Conservation (phyloP, 345 rosid genomes). For the Orychophragmus violaceus region DNA sequence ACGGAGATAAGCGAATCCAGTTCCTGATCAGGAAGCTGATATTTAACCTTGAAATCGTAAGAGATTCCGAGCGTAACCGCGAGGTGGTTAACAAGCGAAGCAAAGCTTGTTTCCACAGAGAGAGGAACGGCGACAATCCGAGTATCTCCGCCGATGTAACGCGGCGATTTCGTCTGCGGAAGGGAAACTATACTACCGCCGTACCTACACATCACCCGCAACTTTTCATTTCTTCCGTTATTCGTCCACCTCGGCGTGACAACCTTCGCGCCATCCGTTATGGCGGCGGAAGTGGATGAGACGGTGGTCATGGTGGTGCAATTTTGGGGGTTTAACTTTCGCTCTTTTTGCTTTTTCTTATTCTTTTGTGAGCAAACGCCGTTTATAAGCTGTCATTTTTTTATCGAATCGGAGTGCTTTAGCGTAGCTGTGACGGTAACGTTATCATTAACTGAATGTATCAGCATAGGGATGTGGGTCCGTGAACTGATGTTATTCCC, state of each 20-base stretch:
- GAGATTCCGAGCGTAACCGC: slow-evolving; percentile 31
- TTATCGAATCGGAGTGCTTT: neutral
- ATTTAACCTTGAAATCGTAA: slow-evolving; percentile 41
- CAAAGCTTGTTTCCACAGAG: slow-evolving; percentile 16
- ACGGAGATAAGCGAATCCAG: slow-evolving; percentile 57
- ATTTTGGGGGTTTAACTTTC: neutral
- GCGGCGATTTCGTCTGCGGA: slow-evolving; percentile 47
- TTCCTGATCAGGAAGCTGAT: slow-evolving; percentile 62
- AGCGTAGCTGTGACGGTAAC: slow-evolving; percentile 21
- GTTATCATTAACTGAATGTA: slow-evolving; percentile 18
- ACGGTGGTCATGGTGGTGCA: slow-evolving; percentile 25
- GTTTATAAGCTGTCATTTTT: slow-evolving; percentile 17
- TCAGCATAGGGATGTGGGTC: slow-evolving; percentile 21
- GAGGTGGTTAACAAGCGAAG: slow-evolving; percentile 36
- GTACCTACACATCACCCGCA: slow-evolving; percentile 81
- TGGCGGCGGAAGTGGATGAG: slow-evolving; percentile 19
- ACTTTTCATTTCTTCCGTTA: slow-evolving; percentile 25
- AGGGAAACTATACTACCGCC: slow-evolving; percentile 58
- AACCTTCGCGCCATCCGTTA: slow-evolving; percentile 14
- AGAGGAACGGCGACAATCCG: slow-evolving; percentile 41
- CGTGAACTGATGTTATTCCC: slow-evolving; percentile 5
- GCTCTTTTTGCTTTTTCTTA: neutral
- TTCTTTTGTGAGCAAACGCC: neutral
- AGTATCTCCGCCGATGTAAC: slow-evolving; percentile 57
- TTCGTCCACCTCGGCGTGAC: neutral